phyloP scores from a whole-genome alignment of 495 filamentous ascomycete species.

The Clohesyomyces aquaticus region DNA sequence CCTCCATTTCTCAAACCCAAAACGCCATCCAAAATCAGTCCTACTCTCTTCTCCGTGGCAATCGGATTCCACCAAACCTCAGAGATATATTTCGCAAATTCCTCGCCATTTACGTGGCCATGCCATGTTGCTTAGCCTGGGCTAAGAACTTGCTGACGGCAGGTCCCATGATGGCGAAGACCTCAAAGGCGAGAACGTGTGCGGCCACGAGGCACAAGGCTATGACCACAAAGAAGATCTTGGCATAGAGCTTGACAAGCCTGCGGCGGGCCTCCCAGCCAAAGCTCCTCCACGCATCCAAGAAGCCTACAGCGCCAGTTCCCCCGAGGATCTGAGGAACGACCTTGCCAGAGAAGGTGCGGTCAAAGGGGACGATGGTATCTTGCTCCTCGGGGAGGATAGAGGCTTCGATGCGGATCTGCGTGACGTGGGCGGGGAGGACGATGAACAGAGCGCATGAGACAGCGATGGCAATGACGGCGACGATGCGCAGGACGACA shows the following conservation, averaged over 20 bases:
- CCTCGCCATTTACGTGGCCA: neutral
- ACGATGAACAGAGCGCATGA: constrained; percentile 54
- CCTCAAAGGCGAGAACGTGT: constrained; percentile 20
- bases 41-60: neutral
- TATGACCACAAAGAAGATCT: constrained; percentile 61
- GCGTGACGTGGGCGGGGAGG: constrained; percentile 65
- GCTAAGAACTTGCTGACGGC: constrained; percentile 18
- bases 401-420: constrained; percentile 71
- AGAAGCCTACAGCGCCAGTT: constrained; percentile 66
- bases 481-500: constrained; percentile 31
- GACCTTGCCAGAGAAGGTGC: constrained; percentile 59
- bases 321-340: constrained; percentile 64
- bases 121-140: constrained; percentile 11
- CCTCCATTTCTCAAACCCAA: neutral
- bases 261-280: constrained; percentile 65
- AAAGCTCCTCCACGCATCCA: constrained; percentile 74
- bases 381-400: constrained; percentile 70
- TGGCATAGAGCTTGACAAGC: constrained; percentile 68
- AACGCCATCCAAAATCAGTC: neutral
- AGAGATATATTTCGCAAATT: too few relatives aligned
- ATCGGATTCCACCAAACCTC: too few relatives aligned
- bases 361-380: constrained; percentile 77
- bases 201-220: constrained; percentile 48
- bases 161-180: constrained; percentile 33
- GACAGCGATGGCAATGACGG: constrained; percentile 46